Base-by-base conservation (phyloP, 257 asterid genomes). In the Phtheirospermum japonicum region DNA sequence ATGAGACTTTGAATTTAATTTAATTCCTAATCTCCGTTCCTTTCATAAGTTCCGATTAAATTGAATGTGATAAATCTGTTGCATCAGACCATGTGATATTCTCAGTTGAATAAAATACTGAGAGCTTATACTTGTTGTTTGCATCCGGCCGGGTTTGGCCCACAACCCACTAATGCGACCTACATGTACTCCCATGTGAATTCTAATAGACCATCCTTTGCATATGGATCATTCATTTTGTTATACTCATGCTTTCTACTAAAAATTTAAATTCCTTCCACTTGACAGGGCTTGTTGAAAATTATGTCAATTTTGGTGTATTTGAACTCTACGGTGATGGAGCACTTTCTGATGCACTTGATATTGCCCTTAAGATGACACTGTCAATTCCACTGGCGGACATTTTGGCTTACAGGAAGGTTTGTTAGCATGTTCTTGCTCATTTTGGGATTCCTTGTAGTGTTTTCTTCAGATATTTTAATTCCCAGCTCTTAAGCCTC, bases 301-400 rank as follows among this genome's bases (percentile, higher is more conserved):
- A 87, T 72, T 93, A 93, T 75, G 95, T 87, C 83, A 93, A 93
- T 79, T 93, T 93, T 67, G 99, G 99, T 12, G 97, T 93, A 61
- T 92, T 93, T 66, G 99, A 93, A 76, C 92, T 93, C 49, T 93
- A 93, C 72, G 99, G 99, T 9, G 99, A 93, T 75, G 80, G 97
- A 79, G 95, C 99, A 64, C 99, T 93, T 68, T 95, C 96, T 42
- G 95, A 89, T 87, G 97, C 91, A 48, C 91, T 89, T 71, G 97
- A 89, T 75, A 80, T 85, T 60, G 75, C 96, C 65, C 85, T 89
- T 68, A 93, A 80, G 87, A 82, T 93, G 97, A 81, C 84, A 1
- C 74, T 89, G n/a, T 82, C 96, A 56, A 76, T 93, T 76, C 96
- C 97, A 17, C 76, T 85, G 67, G 77, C 87, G 31, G 99, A 93